Evolutionary conservation across 495 filamentous ascomycete species (phyloP).

Genomic region (Lasiosphaeria hispida): DNA sequence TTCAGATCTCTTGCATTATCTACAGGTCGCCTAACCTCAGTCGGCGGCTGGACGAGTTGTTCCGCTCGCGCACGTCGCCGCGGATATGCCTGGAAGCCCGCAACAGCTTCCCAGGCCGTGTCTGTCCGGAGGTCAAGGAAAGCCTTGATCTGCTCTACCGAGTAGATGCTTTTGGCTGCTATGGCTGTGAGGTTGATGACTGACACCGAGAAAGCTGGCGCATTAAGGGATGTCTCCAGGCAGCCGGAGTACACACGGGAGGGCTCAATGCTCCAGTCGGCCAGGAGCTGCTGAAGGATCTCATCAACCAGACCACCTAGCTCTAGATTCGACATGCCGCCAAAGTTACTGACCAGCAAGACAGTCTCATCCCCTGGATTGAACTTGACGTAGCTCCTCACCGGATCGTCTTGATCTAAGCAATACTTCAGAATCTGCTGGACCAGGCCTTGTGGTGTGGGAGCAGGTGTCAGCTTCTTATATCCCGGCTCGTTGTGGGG

Average conservation of each 20-base stretch:
- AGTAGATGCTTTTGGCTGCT: constrained; percentile 40
- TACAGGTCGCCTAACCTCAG: constrained; percentile 29
- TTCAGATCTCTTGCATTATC: constrained; percentile 41
- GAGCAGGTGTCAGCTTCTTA: constrained; percentile 53
- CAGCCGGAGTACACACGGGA: constrained; percentile 43
- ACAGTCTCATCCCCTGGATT: constrained; percentile 51
- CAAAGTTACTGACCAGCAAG: constrained; percentile 61
- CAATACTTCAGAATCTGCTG: constrained; percentile 52
- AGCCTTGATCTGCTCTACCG: constrained; percentile 47
- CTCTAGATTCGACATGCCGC: constrained; percentile 61
- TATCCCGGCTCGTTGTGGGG: constrained; percentile 64
- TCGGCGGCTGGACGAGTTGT: constrained; percentile 42
- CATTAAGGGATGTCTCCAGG: constrained; percentile 62
- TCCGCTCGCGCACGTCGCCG: constrained; percentile 36
- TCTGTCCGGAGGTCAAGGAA: constrained; percentile 55
- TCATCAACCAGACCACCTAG: constrained; percentile 56
- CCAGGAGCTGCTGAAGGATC: constrained; percentile 47
- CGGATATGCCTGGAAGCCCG: constrained; percentile 33
- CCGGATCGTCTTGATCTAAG: constrained; percentile 54
- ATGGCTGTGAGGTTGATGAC: constrained; percentile 55
- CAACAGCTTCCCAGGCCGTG: constrained; percentile 50
- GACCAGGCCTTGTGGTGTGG: constrained; percentile 52
- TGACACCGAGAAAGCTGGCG: constrained; percentile 60
- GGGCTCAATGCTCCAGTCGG: constrained; percentile 42
- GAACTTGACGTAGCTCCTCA: constrained; percentile 59